Percentiles rank a stretch among this genome's conserved stretches.
Conservation (phyloP, 164 flowering plant species). For the Tetrastigma voinierianum region DNA sequence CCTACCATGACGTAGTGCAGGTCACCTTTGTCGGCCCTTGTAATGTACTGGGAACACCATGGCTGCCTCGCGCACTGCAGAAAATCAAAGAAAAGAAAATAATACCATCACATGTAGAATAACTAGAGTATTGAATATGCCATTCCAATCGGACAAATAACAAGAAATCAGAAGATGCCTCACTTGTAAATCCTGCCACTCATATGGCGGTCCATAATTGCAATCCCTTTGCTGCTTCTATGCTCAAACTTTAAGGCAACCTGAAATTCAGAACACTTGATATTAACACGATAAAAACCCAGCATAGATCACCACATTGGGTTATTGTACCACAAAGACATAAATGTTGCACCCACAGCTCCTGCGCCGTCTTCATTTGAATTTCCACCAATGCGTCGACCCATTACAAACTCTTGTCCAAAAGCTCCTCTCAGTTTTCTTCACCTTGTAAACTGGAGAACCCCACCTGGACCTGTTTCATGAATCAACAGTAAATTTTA, state of each 20-base stretch:
- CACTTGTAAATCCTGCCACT: slow-evolving; percentile 92
- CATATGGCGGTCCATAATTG: slow-evolving; percentile 82
- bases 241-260: slow-evolving; percentile 91
- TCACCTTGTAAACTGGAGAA: slow-evolving; percentile 63
- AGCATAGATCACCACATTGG: neutral
- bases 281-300: neutral
- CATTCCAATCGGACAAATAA: neutral
- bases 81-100: slow-evolving; percentile 13
- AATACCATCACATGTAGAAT: neutral
- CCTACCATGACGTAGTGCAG: slow-evolving; percentile 81
- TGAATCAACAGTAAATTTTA: neutral
- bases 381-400: slow-evolving; percentile 41
- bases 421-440: slow-evolving; percentile 90
- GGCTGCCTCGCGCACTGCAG: slow-evolving; percentile 74
- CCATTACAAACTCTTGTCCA: slow-evolving; percentile 95
- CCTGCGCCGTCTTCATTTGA: slow-evolving; percentile 53
- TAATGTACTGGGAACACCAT: slow-evolving; percentile 83
- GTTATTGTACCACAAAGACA: neutral
- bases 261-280: slow-evolving; percentile 30
- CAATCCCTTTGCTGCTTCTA: slow-evolving; percentile 87
- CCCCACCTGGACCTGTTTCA: slow-evolving; percentile 77
- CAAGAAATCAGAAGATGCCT: slow-evolving; percentile 13
- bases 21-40: slow-evolving; percentile 85
- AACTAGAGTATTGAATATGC: neutral
- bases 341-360: slow-evolving; percentile 45